These are phyloP conservation scores for Epicoccum sorghinum DNA, from an alignment of 2,329 filamentous ascomycete species.

Conservation along the genomic window DNA sequence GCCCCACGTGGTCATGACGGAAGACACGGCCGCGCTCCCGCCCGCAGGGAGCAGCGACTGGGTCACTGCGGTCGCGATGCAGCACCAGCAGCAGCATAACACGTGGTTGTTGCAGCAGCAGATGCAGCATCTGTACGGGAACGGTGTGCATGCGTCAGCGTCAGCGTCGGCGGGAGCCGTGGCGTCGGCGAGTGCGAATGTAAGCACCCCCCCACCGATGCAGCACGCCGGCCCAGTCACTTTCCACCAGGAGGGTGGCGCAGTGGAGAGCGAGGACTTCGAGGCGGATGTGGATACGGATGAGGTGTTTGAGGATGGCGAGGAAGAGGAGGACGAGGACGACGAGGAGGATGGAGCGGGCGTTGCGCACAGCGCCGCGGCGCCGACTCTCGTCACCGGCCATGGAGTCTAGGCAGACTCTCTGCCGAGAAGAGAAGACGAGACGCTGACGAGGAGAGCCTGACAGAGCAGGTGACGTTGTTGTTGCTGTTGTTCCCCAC, in stretches of 20 bases:
- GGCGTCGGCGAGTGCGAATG: too few species aligned
- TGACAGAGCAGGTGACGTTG: too few species aligned
- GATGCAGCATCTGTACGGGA: conserved; percentile 7
- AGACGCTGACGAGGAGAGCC: too few species aligned
- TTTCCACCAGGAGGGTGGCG: not conserved
- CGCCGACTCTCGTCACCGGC: too few species aligned
- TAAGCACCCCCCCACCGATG: too few species aligned
- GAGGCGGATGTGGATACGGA: conserved; percentile 37
- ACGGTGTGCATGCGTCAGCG: not conserved
- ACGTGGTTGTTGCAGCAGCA: conserved; percentile 7
- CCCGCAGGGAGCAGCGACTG: not conserved
- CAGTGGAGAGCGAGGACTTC: not conserved
- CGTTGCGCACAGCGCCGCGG: too few species aligned
- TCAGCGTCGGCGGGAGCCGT: too few species aligned
- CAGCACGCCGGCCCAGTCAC: not conserved
- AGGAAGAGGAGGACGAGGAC: not conserved
- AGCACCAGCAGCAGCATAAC: conserved; percentile 11
- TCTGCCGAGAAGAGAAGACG: too few species aligned
- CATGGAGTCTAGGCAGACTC: too few species aligned
- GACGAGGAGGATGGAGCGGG: too few species aligned
- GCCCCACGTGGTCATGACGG: conserved; percentile 10
- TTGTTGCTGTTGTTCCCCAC: too few species aligned
- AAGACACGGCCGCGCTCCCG: not conserved
- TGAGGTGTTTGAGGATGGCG: conserved; percentile 31
- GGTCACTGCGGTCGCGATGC: conserved; percentile 9